phyloP scores from a whole-genome alignment of 2,329 filamentous ascomycete genomes.

The Sarocladiaceae sp. region DNA sequence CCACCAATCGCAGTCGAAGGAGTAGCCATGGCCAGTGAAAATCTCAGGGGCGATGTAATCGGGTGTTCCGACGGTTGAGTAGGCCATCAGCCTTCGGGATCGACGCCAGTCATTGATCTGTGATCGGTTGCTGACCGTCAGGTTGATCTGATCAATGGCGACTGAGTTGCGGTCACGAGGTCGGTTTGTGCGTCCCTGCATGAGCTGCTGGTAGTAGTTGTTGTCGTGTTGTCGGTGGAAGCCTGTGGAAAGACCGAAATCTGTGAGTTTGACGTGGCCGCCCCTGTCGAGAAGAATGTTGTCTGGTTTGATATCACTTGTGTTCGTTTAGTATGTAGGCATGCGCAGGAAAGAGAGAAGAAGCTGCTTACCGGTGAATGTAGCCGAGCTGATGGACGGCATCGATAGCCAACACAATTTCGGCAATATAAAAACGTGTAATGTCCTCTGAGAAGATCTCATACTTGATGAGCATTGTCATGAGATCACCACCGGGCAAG shows the following conservation, averaged over 20 bases:
- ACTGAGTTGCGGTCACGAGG: slow-evolving; percentile 85
- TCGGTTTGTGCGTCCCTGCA: slow-evolving; percentile 70
- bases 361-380: slow-evolving; percentile 75
- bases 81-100: slow-evolving; percentile 90
- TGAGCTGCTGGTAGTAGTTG: slow-evolving; percentile 94
- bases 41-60: slow-evolving; percentile 99
- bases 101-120: slow-evolving; percentile 99
- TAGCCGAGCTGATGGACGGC: slow-evolving; percentile 97
- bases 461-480: slow-evolving; percentile 99
- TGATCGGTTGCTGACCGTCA: slow-evolving; percentile 94
- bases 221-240: slow-evolving; percentile 98
- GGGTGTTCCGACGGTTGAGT: slow-evolving; percentile 95
- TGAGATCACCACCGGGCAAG: slow-evolving; percentile 92
- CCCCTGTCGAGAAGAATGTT: slow-evolving; percentile 94
- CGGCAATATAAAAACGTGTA: slow-evolving; percentile 97
- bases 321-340: not conserved
- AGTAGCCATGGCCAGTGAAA: slow-evolving; percentile 93
- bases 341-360: not conserved
- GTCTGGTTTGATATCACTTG: slow-evolving; percentile 96
- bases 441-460: slow-evolving; percentile 99
- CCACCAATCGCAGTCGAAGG: slow-evolving; percentile 99
- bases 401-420: slow-evolving; percentile 96
- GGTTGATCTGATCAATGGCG: slow-evolving; percentile 93
- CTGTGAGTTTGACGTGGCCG: slow-evolving; percentile 95
- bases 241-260: slow-evolving; percentile 95